Evolutionary conservation across 2,329 filamentous ascomycete species (phyloP).

Genomic region (Penicillium sp.): DNA sequence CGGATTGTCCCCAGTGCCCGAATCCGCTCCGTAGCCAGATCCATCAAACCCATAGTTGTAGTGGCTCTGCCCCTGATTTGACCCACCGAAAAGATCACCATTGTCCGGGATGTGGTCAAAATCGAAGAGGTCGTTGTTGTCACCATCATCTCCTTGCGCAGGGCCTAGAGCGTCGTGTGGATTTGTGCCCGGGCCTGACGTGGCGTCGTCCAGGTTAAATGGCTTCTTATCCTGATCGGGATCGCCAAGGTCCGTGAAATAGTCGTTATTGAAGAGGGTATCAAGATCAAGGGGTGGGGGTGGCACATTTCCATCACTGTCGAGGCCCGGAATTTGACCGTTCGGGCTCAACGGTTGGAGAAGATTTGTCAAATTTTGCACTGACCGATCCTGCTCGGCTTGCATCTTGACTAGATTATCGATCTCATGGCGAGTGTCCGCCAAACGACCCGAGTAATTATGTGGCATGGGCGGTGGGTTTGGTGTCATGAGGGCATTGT

Average conservation of each 20-base stretch:
- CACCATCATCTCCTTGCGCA: constrained; percentile 22
- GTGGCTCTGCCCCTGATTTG: constrained; percentile 20
- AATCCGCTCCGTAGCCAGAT: constrained; percentile 21
- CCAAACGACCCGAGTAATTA: constrained; percentile 47
- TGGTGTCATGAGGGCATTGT: constrained; percentile 55
- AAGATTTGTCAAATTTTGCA: constrained; percentile 66
- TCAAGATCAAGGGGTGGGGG: constrained; percentile 50
- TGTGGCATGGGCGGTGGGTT: constrained; percentile 51
- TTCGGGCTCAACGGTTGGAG: constrained; percentile 75
- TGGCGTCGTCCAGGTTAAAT: constrained; percentile 21
- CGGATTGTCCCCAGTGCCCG: constrained; percentile 12
- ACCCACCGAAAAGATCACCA: constrained; percentile 29
- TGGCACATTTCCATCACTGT: constrained; percentile 38
- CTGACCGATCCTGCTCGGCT: constrained; percentile 68
- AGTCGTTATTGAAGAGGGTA: constrained; percentile 54
- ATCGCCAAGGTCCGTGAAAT: constrained; percentile 44
- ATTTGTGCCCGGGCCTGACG: constrained; percentile 13
- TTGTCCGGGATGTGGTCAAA: constrained; percentile 36
- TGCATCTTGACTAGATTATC: constrained; percentile 74
- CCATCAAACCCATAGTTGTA: constrained; percentile 35
- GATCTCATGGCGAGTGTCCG: constrained; percentile 66
- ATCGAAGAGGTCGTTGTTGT: constrained; percentile 40
- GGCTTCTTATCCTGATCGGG: constrained; percentile 26
- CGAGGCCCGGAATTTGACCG: constrained; percentile 67
- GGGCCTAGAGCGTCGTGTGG: constrained; percentile 15